Evolutionary conservation across 345 rosid species (phyloP).

Genomic region (Sisymbrium irio): DNA sequence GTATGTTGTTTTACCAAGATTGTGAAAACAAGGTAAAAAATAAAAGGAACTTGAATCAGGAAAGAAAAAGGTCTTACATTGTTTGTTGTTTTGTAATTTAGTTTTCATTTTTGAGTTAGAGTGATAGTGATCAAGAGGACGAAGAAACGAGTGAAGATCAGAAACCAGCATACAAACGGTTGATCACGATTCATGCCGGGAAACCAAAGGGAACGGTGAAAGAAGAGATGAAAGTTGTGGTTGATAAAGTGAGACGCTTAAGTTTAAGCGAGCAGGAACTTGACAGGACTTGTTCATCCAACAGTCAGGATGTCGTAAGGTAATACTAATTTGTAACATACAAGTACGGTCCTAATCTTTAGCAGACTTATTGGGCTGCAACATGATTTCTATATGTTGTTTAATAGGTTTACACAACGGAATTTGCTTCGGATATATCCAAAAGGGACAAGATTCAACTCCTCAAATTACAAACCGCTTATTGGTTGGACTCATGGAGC

Average conservation of each 20-base stretch:
- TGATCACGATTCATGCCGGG: slow-evolving; percentile 59
- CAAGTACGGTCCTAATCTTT: not conserved
- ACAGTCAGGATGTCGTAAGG: slow-evolving; percentile 63
- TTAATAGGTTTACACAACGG: slow-evolving; percentile 72
- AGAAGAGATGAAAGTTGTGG: slow-evolving; percentile 42
- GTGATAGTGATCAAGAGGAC: slow-evolving; percentile 47
- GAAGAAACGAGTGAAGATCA: slow-evolving; percentile 36
- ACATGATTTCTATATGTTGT: slow-evolving; percentile 6
- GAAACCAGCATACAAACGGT: slow-evolving; percentile 41
- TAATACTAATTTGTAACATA: slow-evolving; percentile 6
- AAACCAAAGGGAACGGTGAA: slow-evolving; percentile 51
- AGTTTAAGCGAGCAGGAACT: slow-evolving; percentile 76
- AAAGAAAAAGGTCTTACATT: not conserved
- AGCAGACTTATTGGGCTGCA: not conserved
- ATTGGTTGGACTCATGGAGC: slow-evolving; percentile 98
- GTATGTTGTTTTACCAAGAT: slow-evolving; percentile 31
- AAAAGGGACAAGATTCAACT: slow-evolving; percentile 74
- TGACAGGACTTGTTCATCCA: slow-evolving; percentile 51
- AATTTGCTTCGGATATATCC: slow-evolving; percentile 86
- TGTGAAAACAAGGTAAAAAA: slow-evolving; percentile 40
- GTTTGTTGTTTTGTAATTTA: not conserved
- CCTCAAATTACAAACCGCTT: slow-evolving; percentile 88
- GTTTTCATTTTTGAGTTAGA: slow-evolving; percentile 24
- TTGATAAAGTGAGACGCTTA: slow-evolving; percentile 58
- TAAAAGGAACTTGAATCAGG: not conserved